Conservation (phyloP, 164 flowering plant species). For the Houttuynia cordata region DNA sequence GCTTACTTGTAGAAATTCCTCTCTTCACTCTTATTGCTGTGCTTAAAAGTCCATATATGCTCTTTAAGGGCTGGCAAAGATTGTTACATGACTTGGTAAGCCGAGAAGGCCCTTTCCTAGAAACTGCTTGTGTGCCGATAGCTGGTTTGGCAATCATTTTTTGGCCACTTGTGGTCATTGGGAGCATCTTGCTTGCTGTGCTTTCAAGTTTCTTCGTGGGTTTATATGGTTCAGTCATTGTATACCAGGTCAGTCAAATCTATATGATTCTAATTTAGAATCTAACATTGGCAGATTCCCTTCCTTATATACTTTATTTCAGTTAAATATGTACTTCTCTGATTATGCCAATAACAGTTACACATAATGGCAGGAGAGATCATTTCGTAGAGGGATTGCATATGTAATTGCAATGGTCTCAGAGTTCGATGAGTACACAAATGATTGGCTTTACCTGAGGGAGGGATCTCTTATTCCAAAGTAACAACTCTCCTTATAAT, state of each 20-base stretch:
- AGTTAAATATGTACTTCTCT: too few relatives aligned
- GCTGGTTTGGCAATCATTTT: constrained; percentile 84
- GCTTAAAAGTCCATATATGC: constrained; percentile 78
- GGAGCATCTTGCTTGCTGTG: constrained; percentile 52
- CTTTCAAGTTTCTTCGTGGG: constrained; percentile 75
- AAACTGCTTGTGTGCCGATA: constrained; percentile 84
- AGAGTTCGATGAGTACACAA: constrained; percentile 92
- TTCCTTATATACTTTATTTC: background rate
- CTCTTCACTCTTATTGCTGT: constrained; percentile 58
- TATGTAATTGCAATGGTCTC: constrained; percentile 87
- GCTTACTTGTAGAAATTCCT: constrained; percentile 82
- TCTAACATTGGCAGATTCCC: background rate
- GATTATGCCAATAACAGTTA: background rate
- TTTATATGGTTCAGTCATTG: constrained; percentile 68
- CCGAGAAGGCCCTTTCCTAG: constrained; percentile 96
- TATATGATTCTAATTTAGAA: too few relatives aligned
- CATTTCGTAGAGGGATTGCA: constrained; percentile 64
- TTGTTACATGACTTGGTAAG: constrained; percentile 63
- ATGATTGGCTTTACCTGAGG: constrained; percentile 86
- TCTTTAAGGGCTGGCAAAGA: constrained; percentile 84
- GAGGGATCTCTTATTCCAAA: constrained; percentile 85
- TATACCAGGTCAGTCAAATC: constrained; percentile 52
- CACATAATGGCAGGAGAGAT: constrained; percentile 50
- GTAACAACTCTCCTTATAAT: constrained; percentile 27
- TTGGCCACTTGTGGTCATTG: constrained; percentile 85